phyloP scores from a whole-genome alignment of 2,329 filamentous ascomycete genomes.

The Ophiognomonia clavigignenti-juglandacearum region DNA sequence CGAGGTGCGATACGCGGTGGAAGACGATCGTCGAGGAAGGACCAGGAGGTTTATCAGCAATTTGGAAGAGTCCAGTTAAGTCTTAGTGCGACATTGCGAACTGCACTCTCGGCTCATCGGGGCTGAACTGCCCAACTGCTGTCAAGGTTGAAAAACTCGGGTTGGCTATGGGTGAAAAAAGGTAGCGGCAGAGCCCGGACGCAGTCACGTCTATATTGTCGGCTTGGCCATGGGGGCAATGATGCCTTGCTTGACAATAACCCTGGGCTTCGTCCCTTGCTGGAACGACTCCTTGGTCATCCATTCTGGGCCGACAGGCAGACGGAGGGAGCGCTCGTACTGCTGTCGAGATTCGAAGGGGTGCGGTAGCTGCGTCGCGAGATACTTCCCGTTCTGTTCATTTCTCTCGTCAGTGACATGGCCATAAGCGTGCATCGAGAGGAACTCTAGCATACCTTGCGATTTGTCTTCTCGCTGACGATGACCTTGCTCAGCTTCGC shows the following conservation, averaged over 20 bases:
- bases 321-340: slow-evolving; percentile 81
- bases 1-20: too few species aligned
- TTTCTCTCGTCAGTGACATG: neutral
- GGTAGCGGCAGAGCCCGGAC: neutral
- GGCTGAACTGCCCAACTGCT: too few species aligned
- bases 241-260: slow-evolving; percentile 86
- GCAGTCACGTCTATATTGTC: slow-evolving; percentile 21
- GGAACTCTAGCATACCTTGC: slow-evolving; percentile 58
- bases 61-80: too few species aligned
- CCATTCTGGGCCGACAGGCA: slow-evolving; percentile 93
- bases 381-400: slow-evolving; percentile 72
- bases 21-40: too few species aligned
- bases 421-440: slow-evolving; percentile 13
- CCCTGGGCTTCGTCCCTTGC: slow-evolving; percentile 78
- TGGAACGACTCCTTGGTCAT: slow-evolving; percentile 95
- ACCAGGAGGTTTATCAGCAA: too few species aligned
- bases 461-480: slow-evolving; percentile 83
- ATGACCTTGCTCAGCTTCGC: slow-evolving; percentile 79
- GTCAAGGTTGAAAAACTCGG: too few species aligned
- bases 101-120: too few species aligned
- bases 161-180: neutral
- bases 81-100: too few species aligned
- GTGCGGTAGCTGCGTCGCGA: slow-evolving; percentile 79
- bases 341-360: slow-evolving; percentile 83
- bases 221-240: slow-evolving; percentile 86